Conservation (phyloP, 768 basidiomycete genomes). For the Pisolithus sp. region DNA sequence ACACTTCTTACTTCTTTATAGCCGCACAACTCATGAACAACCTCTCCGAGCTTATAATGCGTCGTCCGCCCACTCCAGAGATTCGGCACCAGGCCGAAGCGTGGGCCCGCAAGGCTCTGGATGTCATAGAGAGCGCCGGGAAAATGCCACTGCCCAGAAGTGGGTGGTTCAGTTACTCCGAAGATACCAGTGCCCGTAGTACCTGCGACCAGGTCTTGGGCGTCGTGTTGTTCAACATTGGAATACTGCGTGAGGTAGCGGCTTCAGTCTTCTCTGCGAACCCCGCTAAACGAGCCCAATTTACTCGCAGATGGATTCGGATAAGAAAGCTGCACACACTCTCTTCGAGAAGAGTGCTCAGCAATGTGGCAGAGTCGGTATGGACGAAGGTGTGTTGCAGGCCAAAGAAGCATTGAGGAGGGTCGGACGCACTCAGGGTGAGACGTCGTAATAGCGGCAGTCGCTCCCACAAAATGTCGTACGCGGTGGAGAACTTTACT, state of each 20-base stretch:
- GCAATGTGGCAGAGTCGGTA: slow-evolving; percentile 25
- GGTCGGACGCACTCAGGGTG: slow-evolving; percentile 7
- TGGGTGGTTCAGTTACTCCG: slow-evolving; percentile 14
- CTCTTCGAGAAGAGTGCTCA: slow-evolving; percentile 28
- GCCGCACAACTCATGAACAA: slow-evolving; percentile 46
- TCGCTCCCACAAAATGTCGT: too few species aligned
- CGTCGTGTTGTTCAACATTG: slow-evolving; percentile 57
- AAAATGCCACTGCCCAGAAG: slow-evolving; percentile 10
- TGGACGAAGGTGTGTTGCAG: slow-evolving; percentile 31
- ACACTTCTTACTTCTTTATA: slow-evolving; percentile 6
- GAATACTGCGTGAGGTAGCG: slow-evolving; percentile 42
- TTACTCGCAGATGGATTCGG: slow-evolving; percentile 27
- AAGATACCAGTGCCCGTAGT: slow-evolving; percentile 24
- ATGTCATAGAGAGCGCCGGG: slow-evolving; percentile 25
- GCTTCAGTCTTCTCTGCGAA: background rate
- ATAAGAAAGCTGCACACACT: slow-evolving; percentile 21
- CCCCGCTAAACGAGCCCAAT: background rate
- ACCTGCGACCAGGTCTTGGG: slow-evolving; percentile 52
- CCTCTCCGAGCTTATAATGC: slow-evolving; percentile 38
- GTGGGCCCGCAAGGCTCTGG: slow-evolving; percentile 52
- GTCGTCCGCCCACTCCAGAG: slow-evolving; percentile 30
- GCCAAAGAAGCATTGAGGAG: slow-evolving; percentile 30
- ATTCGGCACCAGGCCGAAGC: slow-evolving; percentile 44
- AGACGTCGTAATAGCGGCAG: background rate
- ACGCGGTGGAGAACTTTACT: too few species aligned